Evolutionary conservation across 2,329 filamentous ascomycete species (phyloP).

Genomic region (Neodidymelliopsis sp.): DNA sequence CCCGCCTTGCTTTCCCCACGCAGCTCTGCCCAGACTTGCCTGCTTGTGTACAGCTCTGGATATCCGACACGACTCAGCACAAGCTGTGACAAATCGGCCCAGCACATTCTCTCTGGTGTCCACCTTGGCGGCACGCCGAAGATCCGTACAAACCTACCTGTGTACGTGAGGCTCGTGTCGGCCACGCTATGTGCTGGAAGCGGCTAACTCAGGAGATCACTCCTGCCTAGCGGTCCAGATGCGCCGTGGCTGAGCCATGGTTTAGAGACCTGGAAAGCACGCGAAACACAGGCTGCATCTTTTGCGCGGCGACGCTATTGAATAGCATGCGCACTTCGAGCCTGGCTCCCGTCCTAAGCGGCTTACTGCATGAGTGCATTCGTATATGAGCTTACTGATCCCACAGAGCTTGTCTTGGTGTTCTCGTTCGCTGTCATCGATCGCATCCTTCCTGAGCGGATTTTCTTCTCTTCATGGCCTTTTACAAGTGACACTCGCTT

Average conservation of each 20-base stretch:
- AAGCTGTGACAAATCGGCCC: conserved; percentile 1
- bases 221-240: conserved; percentile 19
- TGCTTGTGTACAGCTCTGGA: background rate
- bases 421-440: conserved; percentile 1
- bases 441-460: conserved; percentile 9
- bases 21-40: background rate
- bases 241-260: conserved; percentile 27
- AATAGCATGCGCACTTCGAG: conserved; percentile 11
- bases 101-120: background rate
- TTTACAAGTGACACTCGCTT: conserved; percentile 21
- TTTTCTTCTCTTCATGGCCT: conserved; percentile 11
- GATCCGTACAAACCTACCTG: conserved; percentile 8
- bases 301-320: conserved; percentile 10
- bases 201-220: conserved; percentile 19
- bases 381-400: conserved; percentile 30
- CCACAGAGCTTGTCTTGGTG: conserved; percentile 5
- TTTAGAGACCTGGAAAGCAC: conserved; percentile 1
- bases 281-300: conserved; percentile 18
- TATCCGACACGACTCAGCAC: background rate
- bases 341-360: conserved; percentile 20
- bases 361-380: conserved; percentile 13
- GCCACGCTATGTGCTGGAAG: conserved; percentile 1
- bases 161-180: conserved; percentile 21
- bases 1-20: conserved; percentile 1
- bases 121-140: conserved; percentile 7